phyloP scores from a whole-genome alignment of 495 filamentous ascomycete genomes.

The Hyaloscypha variabilis region DNA sequence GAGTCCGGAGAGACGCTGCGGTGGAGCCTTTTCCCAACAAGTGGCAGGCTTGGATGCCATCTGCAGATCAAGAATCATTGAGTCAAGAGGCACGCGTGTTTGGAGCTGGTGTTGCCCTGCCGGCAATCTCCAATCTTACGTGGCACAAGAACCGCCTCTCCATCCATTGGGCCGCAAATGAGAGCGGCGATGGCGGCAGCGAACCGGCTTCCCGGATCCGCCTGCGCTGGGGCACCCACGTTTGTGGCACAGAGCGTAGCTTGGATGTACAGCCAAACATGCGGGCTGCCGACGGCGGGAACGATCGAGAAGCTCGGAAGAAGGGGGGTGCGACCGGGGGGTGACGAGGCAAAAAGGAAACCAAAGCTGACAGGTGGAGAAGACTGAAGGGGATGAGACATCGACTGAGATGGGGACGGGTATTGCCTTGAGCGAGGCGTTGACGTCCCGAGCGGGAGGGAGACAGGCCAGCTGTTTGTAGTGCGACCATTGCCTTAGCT shows the following conservation, averaged over 20 bases:
- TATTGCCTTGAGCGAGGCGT: constrained; percentile 14
- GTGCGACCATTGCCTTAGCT: constrained; percentile 7
- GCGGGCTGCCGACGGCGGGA: background rate
- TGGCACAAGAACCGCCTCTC: background rate
- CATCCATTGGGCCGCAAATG: background rate
- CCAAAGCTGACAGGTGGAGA: background rate
- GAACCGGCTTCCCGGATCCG: constrained; percentile 15
- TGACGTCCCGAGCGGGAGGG: background rate
- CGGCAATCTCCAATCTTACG: constrained; percentile 11
- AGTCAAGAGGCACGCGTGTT: background rate
- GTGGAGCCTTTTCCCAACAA: too few species aligned
- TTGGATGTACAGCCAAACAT: constrained; percentile 1
- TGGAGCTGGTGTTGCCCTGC: background rate
- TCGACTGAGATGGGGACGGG: background rate
- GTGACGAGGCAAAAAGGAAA: background rate
- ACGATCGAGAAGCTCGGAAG: background rate
- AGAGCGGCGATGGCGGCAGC: background rate
- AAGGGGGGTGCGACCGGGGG: background rate
- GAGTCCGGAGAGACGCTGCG: background rate
- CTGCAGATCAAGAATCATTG: background rate
- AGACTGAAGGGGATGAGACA: background rate
- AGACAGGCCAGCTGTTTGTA: constrained; percentile 8
- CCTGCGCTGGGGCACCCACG: background rate
- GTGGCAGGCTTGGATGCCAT: background rate
- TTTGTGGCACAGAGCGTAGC: background rate